These are phyloP conservation scores for Cardamine resedifolia DNA, from an alignment of 345 rosid genomes.

Conservation along the genomic window DNA sequence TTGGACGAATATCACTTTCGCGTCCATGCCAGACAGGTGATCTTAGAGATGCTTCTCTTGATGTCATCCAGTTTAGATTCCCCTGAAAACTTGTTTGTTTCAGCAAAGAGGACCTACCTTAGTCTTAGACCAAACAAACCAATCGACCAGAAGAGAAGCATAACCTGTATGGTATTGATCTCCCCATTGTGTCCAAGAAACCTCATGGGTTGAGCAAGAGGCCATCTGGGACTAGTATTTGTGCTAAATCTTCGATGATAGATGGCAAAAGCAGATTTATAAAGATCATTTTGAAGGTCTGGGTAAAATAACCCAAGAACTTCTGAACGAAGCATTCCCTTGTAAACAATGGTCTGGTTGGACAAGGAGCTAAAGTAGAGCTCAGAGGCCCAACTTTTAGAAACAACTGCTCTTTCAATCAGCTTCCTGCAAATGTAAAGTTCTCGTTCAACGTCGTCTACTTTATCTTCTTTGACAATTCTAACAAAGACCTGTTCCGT, in stretches of 20 bases:
- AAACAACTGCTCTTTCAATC: constrained; percentile 72
- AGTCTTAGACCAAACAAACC: constrained; percentile 16
- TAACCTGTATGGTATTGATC: constrained; percentile 97
- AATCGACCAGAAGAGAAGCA: constrained; percentile 19
- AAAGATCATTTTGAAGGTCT: constrained; percentile 79
- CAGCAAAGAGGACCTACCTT: constrained; percentile 16
- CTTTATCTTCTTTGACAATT: constrained; percentile 80
- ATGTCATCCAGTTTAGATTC: constrained; percentile 99
- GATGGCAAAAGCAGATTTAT: constrained; percentile 86
- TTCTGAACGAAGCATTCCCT: constrained; percentile 99
- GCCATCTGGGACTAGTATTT: constrained; percentile 99
- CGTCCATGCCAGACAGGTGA: constrained; percentile 97
- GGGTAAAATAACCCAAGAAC: constrained; percentile 85
- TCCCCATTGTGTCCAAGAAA: constrained; percentile 99
- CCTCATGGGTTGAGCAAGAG: constrained; percentile 99
- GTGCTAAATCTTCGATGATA: constrained; percentile 97
- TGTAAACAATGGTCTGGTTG: constrained; percentile 91
- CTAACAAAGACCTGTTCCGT: constrained; percentile 93
- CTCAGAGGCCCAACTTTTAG: constrained; percentile 81
- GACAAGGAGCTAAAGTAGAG: constrained; percentile 95
- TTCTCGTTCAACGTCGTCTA: constrained; percentile 93
- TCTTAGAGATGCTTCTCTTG: constrained; percentile 82
- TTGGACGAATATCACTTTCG: constrained; percentile 96
- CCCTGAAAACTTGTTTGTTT: constrained; percentile 56
- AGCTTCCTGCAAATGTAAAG: constrained; percentile 93